Evolutionary conservation across 176 grass and related monocot species (phyloP), one percentile per base, ranked within the genome.

Genomic region (Carex pumila): DNA sequence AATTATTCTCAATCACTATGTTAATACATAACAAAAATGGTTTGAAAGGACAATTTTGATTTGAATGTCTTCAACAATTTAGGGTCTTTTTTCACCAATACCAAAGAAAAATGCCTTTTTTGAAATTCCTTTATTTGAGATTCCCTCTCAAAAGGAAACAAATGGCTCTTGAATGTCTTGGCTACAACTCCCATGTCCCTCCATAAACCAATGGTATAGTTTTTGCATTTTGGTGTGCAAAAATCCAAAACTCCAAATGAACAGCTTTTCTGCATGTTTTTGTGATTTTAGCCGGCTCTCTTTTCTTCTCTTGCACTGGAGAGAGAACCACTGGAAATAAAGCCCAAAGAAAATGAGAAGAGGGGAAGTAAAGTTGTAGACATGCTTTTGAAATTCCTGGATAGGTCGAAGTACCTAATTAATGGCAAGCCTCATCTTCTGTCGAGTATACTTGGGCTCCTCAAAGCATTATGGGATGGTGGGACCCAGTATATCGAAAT

Each of bases 381-480:
- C 29, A 14, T 81, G 87, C 91, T 98, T 39, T 84, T 90, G 70
- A 85, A 69, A 58, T 98, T 89, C 80, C 63, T 94, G 78, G 79
- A 71, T 64, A 83, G 83, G 75, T 91, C 88, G 22, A 87, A 77
- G 1, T 78, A 89, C 80, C 86, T 92, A 50, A 64, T 88, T 84
- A 39, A 89, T 73, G 87, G 91, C 68, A 79, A 73, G 76, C 89
- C 92, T 93, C 87, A 71, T 85, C 56, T 98, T 76, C 67, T 91
- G 63, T 82, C 87, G 37, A 85, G 89, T 89, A 79, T 94, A 85
- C 86, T 98, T 50, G 85, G 92, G 12, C 66, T 98, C 76, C 61
- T 98, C 49, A 91, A 86, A 91, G 89, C 92, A 80, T 85, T 98
- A 89, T 98, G 95, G 95, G 91, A 95, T 87, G 85, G 89, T 54